A percentile compares a stretch with the other conserved stretches of the same genome.
Conservation (phyloP, 495 filamentous ascomycete genomes). For the Achaetomiella virescens region DNA sequence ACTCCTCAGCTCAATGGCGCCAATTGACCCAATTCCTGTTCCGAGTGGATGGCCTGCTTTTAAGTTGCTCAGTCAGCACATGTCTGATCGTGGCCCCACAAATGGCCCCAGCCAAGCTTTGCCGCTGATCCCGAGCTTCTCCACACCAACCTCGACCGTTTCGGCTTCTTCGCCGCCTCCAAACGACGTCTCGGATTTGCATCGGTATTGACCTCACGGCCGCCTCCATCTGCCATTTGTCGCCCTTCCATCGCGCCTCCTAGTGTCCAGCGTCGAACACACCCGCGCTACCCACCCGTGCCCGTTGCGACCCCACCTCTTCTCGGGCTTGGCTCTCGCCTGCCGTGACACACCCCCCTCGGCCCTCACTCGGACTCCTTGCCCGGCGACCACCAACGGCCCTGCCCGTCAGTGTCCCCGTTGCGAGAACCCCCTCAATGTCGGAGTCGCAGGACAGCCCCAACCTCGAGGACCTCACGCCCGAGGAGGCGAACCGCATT, state of each 20-base stretch:
- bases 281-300: not conserved
- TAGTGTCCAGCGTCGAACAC: not conserved
- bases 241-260: not conserved
- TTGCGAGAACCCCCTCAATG: constrained; percentile 14
- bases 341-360: constrained; percentile 6
- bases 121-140: constrained; percentile 21
- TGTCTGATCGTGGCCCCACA: not conserved
- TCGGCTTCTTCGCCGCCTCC: constrained; percentile 23
- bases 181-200: constrained; percentile 27
- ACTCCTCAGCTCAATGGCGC: too few relatives aligned
- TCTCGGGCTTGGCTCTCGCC: not conserved
- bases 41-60: too few relatives aligned
- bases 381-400: not conserved
- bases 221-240: not conserved
- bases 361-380: constrained; percentile 13
- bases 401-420: not conserved
- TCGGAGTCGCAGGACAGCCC: constrained; percentile 34
- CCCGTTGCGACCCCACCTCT: not conserved
- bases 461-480: constrained; percentile 44
- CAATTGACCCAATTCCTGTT: too few relatives aligned
- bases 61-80: too few relatives aligned
- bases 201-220: constrained; percentile 28
- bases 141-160: constrained; percentile 9
- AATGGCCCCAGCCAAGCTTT: not conserved
- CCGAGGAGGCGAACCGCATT: constrained; percentile 52